Conservation (phyloP, 768 basidiomycete species). For the Mycena olivaceomarginata region DNA sequence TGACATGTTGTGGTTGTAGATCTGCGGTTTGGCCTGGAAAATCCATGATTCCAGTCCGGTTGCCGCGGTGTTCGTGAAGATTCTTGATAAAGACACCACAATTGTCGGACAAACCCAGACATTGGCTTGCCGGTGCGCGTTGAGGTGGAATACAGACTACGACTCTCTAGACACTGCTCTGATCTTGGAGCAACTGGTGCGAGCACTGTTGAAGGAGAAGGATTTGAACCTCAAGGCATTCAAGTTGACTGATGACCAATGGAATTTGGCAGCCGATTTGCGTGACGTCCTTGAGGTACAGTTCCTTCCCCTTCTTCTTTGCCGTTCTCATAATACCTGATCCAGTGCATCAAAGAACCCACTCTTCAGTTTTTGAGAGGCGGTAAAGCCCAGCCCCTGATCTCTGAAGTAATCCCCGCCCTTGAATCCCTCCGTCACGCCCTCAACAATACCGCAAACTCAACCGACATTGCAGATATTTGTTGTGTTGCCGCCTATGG, state of each 20-base stretch:
- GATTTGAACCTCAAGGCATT: too few species aligned
- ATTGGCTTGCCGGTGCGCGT: conserved; percentile 24
- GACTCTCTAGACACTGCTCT: too few species aligned
- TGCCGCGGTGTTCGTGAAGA: conserved; percentile 3
- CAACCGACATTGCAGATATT: conserved; percentile 5
- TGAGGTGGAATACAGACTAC: conserved; percentile 25
- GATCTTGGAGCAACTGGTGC: too few species aligned
- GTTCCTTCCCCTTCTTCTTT: too few species aligned
- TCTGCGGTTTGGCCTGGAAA: conserved; percentile 26
- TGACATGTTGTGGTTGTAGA: background rate
- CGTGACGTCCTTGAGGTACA: too few species aligned
- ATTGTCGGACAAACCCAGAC: conserved; percentile 24
- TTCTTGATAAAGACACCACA: conserved; percentile 17
- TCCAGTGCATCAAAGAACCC: too few species aligned
- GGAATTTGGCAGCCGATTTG: too few species aligned
- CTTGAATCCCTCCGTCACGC: conserved; percentile 18
- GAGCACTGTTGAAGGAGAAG: too few species aligned
- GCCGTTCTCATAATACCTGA: too few species aligned
- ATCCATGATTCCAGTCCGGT: conserved; percentile 26
- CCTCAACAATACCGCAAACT: background rate
- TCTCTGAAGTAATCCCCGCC: conserved; percentile 31
- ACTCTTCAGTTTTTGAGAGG: conserved; percentile 21
- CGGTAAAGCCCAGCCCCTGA: conserved; percentile 17
- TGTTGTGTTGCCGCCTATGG: conserved; percentile 30
- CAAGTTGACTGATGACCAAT: too few species aligned